Evolutionary conservation across 2,329 filamentous ascomycete genomes (phyloP), one percentile per base, ranked within the genome.

Genomic region (Neopestalotiopsis rosae): DNA sequence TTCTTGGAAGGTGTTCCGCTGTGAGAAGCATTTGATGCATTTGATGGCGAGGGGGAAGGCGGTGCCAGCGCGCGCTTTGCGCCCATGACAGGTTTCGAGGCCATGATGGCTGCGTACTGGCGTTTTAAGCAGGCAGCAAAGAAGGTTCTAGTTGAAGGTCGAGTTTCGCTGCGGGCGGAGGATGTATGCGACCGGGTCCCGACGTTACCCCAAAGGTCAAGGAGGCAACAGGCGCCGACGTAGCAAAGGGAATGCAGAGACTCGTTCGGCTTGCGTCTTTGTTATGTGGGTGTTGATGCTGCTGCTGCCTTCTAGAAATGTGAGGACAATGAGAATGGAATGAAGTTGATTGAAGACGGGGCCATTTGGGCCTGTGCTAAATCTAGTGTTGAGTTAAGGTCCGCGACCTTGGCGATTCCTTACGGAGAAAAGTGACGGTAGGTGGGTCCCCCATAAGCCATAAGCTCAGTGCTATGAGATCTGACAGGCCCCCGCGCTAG

Each of bases 1-100:
- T 90, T 90, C 68, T 87, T 87, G 63, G 89, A 87, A n/a, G 92
- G 87, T 17, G 92, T 92, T 70, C 90, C 89, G 71, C 82, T 83
- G 61, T 89, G 87, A 20, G 81, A 70, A 4, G 69, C 75, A 42
- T 81, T 82, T 58, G 80, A 82, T 5, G 79, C 79, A n/a, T 81
- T 84, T 49, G 84, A 91, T 61, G 86, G 89, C 56, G 90, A 89
- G 58, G 89, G 91, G 65, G 88, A 94, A 20, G 88, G 87, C 13
- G 88, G 88, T 63, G 87, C 87, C 73, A 86, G 85, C 68, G 79
- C 77, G 68, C 79, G 76, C 73, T 82, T 89, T 74, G 78, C 83
- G 78, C 78, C 81, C 77, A 82, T 40, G 56, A 66, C 56, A 24
- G 49, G 49, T 10, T 57, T 57, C n/a, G 61, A 49, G 2, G 66